A percentile compares a stretch with the other conserved stretches of the same genome.
These are phyloP conservation scores for Sphagnum magellanicum DNA, from an alignment of 228 moss, liverwort and hornwort species.

Conservation along the genomic window DNA sequence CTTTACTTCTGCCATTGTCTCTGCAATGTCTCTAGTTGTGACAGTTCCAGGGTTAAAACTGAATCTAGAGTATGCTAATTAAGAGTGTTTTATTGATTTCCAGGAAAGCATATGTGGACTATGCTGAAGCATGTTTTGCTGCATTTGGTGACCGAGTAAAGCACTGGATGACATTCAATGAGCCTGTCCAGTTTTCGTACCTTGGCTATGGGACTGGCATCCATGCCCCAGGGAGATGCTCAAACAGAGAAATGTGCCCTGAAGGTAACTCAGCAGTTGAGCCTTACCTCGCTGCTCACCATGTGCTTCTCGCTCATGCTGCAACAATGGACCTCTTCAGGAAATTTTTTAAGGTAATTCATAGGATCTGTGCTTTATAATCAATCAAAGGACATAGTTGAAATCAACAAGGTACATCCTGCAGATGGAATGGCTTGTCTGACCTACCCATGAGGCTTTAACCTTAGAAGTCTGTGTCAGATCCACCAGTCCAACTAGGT, in stretches of 20 bases:
- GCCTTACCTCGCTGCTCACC: slow-evolving; percentile 68
- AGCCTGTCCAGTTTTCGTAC: slow-evolving; percentile 41
- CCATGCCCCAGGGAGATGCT: slow-evolving; percentile 76
- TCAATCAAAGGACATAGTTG: no score
- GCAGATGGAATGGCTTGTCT: no score
- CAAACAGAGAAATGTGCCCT: slow-evolving; percentile 35
- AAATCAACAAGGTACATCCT: no score
- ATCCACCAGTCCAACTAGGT: no score
- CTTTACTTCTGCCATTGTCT: not conserved
- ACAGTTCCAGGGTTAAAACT: no score
- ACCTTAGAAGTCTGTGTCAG: no score
- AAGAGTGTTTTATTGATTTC: not conserved
- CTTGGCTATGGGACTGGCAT: slow-evolving; percentile 50
- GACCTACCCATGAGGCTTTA: no score
- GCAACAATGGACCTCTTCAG: slow-evolving; percentile 54
- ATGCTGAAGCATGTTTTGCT: slow-evolving; percentile 67
- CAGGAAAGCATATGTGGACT: slow-evolving; percentile 54
- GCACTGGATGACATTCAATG: slow-evolving; percentile 81
- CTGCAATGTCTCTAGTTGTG: no score
- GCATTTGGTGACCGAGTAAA: slow-evolving; percentile 82
- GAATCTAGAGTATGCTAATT: not conserved
- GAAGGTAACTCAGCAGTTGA: slow-evolving; percentile 65
- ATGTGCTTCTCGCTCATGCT: slow-evolving; percentile 70
- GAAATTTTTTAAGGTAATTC: slow-evolving; percentile 55
- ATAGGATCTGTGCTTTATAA: no score